Conservation (phyloP, 2,329 filamentous ascomycete genomes). For the Aspergillus oerlinghausenensis region DNA sequence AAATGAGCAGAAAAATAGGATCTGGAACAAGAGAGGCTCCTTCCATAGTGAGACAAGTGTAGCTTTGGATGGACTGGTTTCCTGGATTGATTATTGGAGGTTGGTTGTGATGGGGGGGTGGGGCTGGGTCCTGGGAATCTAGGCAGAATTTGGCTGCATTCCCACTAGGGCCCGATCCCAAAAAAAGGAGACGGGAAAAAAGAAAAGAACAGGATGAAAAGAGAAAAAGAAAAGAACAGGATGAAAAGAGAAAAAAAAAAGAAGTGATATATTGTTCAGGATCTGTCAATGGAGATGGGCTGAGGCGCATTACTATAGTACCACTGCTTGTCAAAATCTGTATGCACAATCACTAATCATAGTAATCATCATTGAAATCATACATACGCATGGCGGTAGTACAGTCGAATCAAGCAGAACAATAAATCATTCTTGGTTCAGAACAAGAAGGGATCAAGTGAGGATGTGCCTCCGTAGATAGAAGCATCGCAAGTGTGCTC, state of each 20-base stretch:
- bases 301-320: background rate
- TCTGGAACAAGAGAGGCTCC: background rate
- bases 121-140: background rate
- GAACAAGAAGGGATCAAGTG: background rate
- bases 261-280: background rate
- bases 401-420: too few relatives aligned
- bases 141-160: constrained; percentile 9
- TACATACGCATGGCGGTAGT: too few relatives aligned
- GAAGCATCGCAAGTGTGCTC: background rate
- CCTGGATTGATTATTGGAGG: background rate
- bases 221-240: too few relatives aligned
- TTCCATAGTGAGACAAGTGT: background rate
- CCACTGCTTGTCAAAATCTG: background rate
- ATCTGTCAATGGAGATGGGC: constrained; percentile 1
- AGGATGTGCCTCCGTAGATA: too few relatives aligned
- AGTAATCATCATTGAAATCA: too few relatives aligned
- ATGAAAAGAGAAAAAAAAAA: too few relatives aligned
- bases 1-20: background rate
- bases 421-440: background rate
- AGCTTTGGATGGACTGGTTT: background rate
- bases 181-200: background rate
- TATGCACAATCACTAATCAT: background rate
- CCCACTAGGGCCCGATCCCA: constrained; percentile 19
- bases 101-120: background rate
- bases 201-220: background rate